phyloP scores from a whole-genome alignment of 495 filamentous ascomycete genomes.

The Aspergillus diversus region DNA sequence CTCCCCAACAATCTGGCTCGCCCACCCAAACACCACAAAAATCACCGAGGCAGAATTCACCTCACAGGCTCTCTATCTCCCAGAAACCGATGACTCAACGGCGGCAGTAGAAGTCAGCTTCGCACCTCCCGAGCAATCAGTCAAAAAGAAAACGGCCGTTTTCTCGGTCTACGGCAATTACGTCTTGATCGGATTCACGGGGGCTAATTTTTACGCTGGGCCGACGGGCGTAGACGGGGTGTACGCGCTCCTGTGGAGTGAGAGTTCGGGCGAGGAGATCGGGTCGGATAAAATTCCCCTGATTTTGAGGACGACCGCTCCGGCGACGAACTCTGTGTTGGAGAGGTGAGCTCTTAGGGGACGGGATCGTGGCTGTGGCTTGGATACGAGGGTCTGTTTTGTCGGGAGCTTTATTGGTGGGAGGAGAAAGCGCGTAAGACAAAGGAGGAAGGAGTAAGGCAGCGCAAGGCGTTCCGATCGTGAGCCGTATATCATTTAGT shows the following conservation, averaged over 20 bases:
- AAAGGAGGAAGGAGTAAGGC: no score
- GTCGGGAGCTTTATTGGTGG: not conserved
- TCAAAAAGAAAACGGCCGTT: not conserved
- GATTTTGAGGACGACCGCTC: conserved; percentile 10
- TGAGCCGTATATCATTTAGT: no score
- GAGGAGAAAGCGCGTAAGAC: no score
- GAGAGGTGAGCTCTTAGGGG: not conserved
- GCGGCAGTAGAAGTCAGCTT: not conserved
- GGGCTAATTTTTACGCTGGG: conserved; percentile 12
- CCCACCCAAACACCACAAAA: conserved; percentile 4
- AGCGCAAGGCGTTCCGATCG: no score
- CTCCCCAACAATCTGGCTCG: conserved; percentile 6
- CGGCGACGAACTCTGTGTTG: conserved; percentile 5
- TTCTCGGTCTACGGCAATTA: conserved; percentile 11
- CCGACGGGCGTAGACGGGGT: conserved; percentile 7
- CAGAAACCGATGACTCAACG: not conserved
- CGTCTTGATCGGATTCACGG: not conserved
- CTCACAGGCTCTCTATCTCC: not conserved
- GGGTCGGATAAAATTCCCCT: conserved; percentile 4
- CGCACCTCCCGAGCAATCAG: not conserved
- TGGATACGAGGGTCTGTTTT: not conserved
- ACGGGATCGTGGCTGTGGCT: no score
- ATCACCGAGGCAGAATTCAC: not conserved
- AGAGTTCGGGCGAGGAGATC: not conserved
- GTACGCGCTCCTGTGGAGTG: conserved; percentile 7